Evolutionary conservation across 2,329 filamentous ascomycete genomes (phyloP).

Genomic region (Tricladium varicosporioides): DNA sequence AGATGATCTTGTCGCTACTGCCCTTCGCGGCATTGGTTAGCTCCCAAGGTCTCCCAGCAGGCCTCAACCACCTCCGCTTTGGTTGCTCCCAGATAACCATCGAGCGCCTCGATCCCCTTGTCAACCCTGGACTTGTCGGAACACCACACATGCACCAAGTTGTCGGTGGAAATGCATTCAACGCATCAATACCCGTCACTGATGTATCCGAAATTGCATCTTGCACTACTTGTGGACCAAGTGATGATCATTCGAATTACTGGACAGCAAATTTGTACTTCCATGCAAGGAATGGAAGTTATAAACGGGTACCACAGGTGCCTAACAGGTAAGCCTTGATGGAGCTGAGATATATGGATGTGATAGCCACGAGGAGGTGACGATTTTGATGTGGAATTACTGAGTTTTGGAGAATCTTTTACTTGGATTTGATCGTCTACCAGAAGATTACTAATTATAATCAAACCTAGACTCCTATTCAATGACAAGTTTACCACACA

Average conservation of each 20-base stretch:
- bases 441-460: background rate
- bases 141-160: conserved; percentile 10
- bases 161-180: conserved; percentile 7
- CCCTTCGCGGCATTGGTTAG: background rate
- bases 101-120: conserved; percentile 16
- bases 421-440: background rate
- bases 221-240: conserved; percentile 15
- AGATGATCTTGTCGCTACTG: background rate
- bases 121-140: conserved; percentile 13
- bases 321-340: conserved; percentile 8
- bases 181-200: conserved; percentile 7
- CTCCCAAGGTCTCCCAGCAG: conserved; percentile 1
- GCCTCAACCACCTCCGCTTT: conserved; percentile 12
- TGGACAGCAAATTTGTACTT: conserved; percentile 33
- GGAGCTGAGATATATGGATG: background rate
- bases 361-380: too few species aligned
- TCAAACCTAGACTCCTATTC: conserved; percentile 3
- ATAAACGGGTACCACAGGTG: conserved; percentile 14
- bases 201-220: conserved; percentile 9
- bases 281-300: conserved; percentile 24
- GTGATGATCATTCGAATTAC: conserved; percentile 31
- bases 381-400: background rate
- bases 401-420: background rate
- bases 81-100: conserved; percentile 15
- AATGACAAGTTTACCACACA: conserved; percentile 17